Conservation (phyloP, 2,329 filamentous ascomycete species). For the Plenodomus biglobosus region DNA sequence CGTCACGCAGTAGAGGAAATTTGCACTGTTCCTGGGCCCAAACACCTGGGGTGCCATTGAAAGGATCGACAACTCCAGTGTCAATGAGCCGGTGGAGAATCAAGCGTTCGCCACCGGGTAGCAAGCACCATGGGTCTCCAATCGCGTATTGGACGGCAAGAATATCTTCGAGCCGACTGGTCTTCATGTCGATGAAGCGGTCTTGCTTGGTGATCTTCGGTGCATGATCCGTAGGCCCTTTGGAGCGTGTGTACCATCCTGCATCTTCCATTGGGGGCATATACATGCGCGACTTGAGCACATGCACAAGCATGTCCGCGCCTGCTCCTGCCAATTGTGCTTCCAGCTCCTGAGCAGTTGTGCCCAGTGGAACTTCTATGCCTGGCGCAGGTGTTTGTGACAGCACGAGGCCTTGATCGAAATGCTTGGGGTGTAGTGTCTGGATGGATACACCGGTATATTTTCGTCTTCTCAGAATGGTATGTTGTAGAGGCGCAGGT, state of each 20-base stretch:
- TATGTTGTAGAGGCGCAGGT: constrained; percentile 81
- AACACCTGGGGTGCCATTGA: constrained; percentile 5
- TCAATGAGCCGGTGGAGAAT: constrained; percentile 25
- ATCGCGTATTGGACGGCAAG: constrained; percentile 60
- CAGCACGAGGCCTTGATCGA: constrained; percentile 79
- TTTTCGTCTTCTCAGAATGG: constrained; percentile 64
- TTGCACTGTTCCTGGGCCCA: neutral
- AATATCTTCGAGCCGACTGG: constrained; percentile 59
- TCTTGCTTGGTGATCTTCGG: constrained; percentile 71
- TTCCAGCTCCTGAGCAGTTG: constrained; percentile 55
- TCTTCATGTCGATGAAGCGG: constrained; percentile 61
- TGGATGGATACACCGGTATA: constrained; percentile 80
- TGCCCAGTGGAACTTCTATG: constrained; percentile 53
- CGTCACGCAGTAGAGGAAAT: neutral
- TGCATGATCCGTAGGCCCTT: constrained; percentile 55
- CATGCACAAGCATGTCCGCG: constrained; percentile 68
- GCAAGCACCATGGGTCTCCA: constrained; percentile 64
- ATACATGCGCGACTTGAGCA: constrained; percentile 65
- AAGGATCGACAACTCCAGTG: neutral
- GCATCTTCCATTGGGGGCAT: constrained; percentile 59
- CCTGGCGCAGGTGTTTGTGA: constrained; percentile 63
- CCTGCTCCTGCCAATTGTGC: constrained; percentile 62
- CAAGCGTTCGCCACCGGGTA: constrained; percentile 33
- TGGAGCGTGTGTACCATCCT: constrained; percentile 27
- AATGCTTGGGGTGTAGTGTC: constrained; percentile 73